Evolutionary conservation across 345 rosid genomes (phyloP).

Genomic region (Arabidopsis thaliana): TAIR10.1 NC_003075.7:15271001-15271500

Average conservation of each 20-base stretch:
- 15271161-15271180: slow-evolving; percentile 89
- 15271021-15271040: slow-evolving; percentile 85
- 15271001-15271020: slow-evolving; percentile 91
- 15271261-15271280: slow-evolving; percentile 73
- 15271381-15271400: slow-evolving; percentile 91
- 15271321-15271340: slow-evolving; percentile 71
- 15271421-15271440: slow-evolving; percentile 82
- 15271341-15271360: slow-evolving; percentile 80
- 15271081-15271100: slow-evolving; percentile 72
- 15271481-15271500: slow-evolving; percentile 92
- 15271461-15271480: slow-evolving; percentile 95
- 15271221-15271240: slow-evolving; percentile 80
- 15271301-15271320: slow-evolving; percentile 80
- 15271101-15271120: slow-evolving; percentile 85
- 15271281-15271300: slow-evolving; percentile 81
- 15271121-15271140: slow-evolving; percentile 95
- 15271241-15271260: slow-evolving; percentile 86
- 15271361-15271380: slow-evolving; percentile 87
- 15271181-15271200: slow-evolving; percentile 77
- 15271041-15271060: slow-evolving; percentile 84
- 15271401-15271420: slow-evolving; percentile 84
- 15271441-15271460: slow-evolving; percentile 81
- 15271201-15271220: slow-evolving; percentile 64
- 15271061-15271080: slow-evolving; percentile 72
- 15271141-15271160: slow-evolving; percentile 87